Evolutionary conservation across 257 asterid genomes (phyloP).

Genomic region (Solanum appendiculatum): DNA sequence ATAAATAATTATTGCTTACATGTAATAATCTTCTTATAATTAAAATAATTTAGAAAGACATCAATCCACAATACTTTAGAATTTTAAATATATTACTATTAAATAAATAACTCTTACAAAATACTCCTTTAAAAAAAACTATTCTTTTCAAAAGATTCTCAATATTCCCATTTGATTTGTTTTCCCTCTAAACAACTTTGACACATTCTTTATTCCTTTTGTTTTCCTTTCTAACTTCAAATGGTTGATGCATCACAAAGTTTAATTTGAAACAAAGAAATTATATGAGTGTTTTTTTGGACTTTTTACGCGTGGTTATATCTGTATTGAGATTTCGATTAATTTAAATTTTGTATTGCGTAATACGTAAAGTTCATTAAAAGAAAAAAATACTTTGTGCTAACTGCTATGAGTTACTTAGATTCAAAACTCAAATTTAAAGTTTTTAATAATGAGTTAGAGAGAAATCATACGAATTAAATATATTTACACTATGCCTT

Average conservation of each 20-base stretch:
- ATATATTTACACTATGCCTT: background rate
- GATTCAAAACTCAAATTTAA: background rate
- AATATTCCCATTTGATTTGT: background rate
- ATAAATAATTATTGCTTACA: background rate
- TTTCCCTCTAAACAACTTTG: background rate
- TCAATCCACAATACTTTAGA: background rate
- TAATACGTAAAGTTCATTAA: accelerated
- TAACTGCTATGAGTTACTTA: background rate
- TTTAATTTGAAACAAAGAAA: background rate
- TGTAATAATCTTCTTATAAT: background rate
- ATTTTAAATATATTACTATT: background rate
- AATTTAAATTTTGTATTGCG: background rate
- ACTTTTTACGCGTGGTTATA: background rate
- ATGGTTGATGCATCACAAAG: background rate
- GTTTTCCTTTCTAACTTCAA: background rate
- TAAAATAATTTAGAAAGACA: background rate
- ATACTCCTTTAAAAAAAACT: background rate
- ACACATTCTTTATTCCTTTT: background rate
- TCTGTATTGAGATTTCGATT: background rate
- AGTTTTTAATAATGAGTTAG: too few relatives aligned
- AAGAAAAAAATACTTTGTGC: accelerated
- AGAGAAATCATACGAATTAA: background rate
- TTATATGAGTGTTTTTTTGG: background rate
- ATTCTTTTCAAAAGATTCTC: background rate
- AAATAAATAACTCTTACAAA: background rate